Percentiles rank a stretch among this genome's conserved stretches.
These are phyloP conservation scores for Talaromyces sp. DNA, from an alignment of 2,329 filamentous ascomycete genomes.

Conservation along the genomic window DNA sequence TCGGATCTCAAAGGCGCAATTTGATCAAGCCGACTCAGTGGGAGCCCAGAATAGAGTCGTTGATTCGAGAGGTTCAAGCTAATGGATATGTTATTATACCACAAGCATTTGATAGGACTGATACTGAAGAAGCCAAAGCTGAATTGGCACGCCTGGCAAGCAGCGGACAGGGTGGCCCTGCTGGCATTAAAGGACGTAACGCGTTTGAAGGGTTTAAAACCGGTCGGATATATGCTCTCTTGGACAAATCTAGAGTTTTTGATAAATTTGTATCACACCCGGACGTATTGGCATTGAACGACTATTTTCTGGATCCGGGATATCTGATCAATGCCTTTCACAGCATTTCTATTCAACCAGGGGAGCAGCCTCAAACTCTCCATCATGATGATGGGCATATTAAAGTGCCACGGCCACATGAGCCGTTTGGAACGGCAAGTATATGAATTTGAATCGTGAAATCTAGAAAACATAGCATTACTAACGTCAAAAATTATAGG, in stretches of 20 bases:
- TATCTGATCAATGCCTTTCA: slow-evolving; percentile 7
- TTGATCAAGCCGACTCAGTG: not conserved
- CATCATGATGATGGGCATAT: slow-evolving; percentile 10
- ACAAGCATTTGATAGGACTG: not conserved
- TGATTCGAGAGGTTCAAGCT: not conserved
- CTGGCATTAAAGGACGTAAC: not conserved
- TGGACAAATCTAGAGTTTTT: slow-evolving; percentile 7
- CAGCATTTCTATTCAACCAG: slow-evolving; percentile 2
- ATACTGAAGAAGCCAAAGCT: not conserved
- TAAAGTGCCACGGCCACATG: not conserved
- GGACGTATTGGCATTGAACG: slow-evolving; percentile 6
- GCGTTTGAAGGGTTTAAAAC: slow-evolving; percentile 1
- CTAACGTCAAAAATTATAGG: not conserved
- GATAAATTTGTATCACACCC: slow-evolving; percentile 9
- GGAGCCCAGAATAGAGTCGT: not conserved
- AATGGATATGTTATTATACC: not conserved
- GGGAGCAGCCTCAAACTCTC: not conserved
- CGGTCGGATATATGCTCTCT: slow-evolving; percentile 6
- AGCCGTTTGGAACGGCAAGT: not conserved
- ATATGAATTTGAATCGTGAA: not conserved
- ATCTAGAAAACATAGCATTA: not conserved
- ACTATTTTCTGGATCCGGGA: slow-evolving; percentile 2
- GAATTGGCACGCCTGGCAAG: not conserved
- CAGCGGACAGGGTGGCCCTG: slow-evolving; percentile 6
- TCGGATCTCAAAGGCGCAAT: not conserved